Conservation (phyloP, 192 early-diverging fungal species). For the Podila epigama region DNA sequence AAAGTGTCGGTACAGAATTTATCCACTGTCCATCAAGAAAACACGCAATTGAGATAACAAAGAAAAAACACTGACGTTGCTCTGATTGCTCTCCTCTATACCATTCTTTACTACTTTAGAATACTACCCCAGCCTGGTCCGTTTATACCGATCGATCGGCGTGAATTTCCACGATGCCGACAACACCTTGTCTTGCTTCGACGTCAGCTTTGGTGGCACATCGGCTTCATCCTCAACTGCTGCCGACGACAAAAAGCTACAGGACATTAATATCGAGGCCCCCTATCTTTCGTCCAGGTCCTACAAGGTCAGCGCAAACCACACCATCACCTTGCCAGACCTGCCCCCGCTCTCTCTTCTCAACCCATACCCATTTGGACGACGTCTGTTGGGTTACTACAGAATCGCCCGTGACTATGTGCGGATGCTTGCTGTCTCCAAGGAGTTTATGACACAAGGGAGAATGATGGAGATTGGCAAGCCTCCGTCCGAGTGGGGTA, state of each 20-base stretch:
- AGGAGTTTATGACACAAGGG: slow-evolving; percentile 45
- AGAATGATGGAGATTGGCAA: slow-evolving; percentile 50
- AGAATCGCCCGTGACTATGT: slow-evolving; percentile 48
- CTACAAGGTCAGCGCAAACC: slow-evolving; percentile 40
- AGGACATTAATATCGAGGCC: slow-evolving; percentile 21
- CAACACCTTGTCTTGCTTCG: slow-evolving; percentile 46
- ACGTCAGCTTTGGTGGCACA: slow-evolving; percentile 28
- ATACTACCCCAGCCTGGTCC: slow-evolving; percentile 46
- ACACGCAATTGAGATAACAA: too few species aligned
- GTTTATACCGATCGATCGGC: slow-evolving; percentile 40
- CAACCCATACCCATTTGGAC: slow-evolving; percentile 47
- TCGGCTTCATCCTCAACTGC: neutral
- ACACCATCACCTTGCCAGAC: slow-evolving; percentile 46
- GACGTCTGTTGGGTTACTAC: slow-evolving; percentile 43
- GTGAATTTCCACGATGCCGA: slow-evolving; percentile 46
- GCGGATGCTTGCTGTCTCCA: slow-evolving; percentile 35
- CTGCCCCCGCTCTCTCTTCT: slow-evolving; percentile 35
- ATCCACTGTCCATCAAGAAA: too few species aligned
- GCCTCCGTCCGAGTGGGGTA: slow-evolving; percentile 43
- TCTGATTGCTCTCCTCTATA: too few species aligned
- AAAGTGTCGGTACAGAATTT: neutral
- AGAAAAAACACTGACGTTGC: too few species aligned
- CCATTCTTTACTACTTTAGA: too few species aligned
- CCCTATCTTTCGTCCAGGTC: slow-evolving; percentile 42
- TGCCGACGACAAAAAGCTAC: neutral